phyloP scores from a whole-genome alignment of 306 rosid species.

The Rubus idaeus region DNA sequence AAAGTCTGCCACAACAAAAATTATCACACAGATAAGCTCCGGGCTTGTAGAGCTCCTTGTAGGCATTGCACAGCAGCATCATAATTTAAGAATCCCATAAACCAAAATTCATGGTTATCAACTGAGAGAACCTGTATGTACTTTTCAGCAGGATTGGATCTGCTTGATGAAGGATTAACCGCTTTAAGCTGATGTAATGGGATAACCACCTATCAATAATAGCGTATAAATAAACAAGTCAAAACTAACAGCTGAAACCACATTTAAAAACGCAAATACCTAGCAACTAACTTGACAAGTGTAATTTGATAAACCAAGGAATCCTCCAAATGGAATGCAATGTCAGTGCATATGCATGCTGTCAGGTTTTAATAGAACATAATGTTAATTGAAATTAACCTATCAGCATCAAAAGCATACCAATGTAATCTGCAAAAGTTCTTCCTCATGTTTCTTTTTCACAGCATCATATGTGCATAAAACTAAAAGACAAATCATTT shows the following conservation, averaged over 20 bases:
- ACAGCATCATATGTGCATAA: not conserved
- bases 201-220: constrained; percentile 57
- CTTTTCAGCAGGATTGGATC: constrained; percentile 63
- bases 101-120: constrained; percentile 94
- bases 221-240: constrained; percentile 3
- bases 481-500: not conserved
- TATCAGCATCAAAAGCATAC: not conserved
- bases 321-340: not conserved
- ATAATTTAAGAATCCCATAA: constrained; percentile 86
- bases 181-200: constrained; percentile 82
- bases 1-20: constrained; percentile 15
- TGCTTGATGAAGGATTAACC: constrained; percentile 75
- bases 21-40: constrained; percentile 39
- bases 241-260: not conserved
- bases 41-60: constrained; percentile 50
- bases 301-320: not conserved
- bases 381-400: not conserved
- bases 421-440: not conserved
- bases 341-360: not conserved
- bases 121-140: constrained; percentile 73
- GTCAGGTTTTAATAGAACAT: not conserved
- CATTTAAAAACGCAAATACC: not conserved
- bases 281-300: not conserved
- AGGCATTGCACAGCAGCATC: constrained; percentile 59
- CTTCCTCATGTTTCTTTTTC: not conserved